Evolutionary conservation across 345 rosid species (phyloP).

Genomic region (Salix exigua): DNA sequence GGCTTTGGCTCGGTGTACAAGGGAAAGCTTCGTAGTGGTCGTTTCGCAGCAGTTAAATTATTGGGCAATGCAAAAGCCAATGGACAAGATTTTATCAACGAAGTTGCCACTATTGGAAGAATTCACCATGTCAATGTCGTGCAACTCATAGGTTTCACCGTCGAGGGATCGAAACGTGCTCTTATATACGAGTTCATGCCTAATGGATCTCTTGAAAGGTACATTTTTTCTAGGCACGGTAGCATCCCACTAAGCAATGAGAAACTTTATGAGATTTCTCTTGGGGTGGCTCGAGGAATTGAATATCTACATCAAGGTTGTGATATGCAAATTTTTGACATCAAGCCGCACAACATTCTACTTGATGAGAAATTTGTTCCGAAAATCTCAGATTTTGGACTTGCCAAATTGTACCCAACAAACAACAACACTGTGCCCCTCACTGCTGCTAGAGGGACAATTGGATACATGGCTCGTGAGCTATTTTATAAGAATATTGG

Average conservation of each 20-base stretch:
- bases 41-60: not conserved
- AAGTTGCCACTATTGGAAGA: not conserved
- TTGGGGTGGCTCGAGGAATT: not conserved
- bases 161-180: not conserved
- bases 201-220: not conserved
- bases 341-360: not conserved
- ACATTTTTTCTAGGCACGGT: not conserved
- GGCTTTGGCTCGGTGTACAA: not conserved
- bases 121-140: not conserved
- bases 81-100: not conserved
- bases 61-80: not conserved
- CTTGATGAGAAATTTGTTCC: not conserved
- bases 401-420: too few relatives aligned
- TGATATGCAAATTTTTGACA: not conserved
- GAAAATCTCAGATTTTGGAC: too few relatives aligned
- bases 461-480: too few relatives aligned
- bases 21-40: not conserved
- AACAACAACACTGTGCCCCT: too few relatives aligned
- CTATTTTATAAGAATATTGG: not conserved
- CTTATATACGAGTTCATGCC: not conserved
- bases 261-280: not conserved
- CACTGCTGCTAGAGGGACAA: too few relatives aligned
- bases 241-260: not conserved
- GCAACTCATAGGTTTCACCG: not conserved
- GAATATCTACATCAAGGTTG: not conserved